Conservation (phyloP, 352 stramenopile genomes). For the Pythium periplocum region DNA sequence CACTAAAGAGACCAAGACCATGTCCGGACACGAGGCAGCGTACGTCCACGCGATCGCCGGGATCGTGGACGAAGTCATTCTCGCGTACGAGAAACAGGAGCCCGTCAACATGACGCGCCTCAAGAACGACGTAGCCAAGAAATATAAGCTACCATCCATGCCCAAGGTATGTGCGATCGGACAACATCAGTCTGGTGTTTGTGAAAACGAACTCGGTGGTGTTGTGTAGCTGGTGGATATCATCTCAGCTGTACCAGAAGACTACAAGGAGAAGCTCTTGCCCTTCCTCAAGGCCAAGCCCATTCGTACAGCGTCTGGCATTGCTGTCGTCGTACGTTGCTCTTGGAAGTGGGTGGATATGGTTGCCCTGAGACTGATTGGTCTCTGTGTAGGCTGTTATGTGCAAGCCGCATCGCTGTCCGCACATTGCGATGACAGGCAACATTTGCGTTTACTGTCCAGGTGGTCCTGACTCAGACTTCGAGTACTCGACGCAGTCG, state of each 20-base stretch:
- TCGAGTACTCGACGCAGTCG: conserved; percentile 95
- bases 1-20: neutral
- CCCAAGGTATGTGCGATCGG: conserved; percentile 46
- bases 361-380: neutral
- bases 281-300: conserved; percentile 94
- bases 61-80: conserved; percentile 91
- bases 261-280: conserved; percentile 90
- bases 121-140: conserved; percentile 89
- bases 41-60: conserved; percentile 85
- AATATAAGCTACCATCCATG: conserved; percentile 90
- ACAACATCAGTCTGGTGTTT: too few species aligned
- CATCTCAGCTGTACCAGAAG: conserved; percentile 90
- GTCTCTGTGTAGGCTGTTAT: conserved; percentile 81
- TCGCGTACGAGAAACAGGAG: conserved; percentile 84
- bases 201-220: too few species aligned
- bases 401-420: conserved; percentile 97
- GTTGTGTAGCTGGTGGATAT: conserved; percentile 89
- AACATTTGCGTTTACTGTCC: conserved; percentile 97
- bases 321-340: conserved; percentile 88
- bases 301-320: conserved; percentile 92
- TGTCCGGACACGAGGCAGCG: conserved; percentile 19
- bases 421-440: conserved; percentile 95
- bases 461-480: conserved; percentile 94
- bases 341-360: conserved; percentile 1
- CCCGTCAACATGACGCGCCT: conserved; percentile 93